Conservation (phyloP, 257 asterid species). For the Nicotiana paniculata region DNA sequence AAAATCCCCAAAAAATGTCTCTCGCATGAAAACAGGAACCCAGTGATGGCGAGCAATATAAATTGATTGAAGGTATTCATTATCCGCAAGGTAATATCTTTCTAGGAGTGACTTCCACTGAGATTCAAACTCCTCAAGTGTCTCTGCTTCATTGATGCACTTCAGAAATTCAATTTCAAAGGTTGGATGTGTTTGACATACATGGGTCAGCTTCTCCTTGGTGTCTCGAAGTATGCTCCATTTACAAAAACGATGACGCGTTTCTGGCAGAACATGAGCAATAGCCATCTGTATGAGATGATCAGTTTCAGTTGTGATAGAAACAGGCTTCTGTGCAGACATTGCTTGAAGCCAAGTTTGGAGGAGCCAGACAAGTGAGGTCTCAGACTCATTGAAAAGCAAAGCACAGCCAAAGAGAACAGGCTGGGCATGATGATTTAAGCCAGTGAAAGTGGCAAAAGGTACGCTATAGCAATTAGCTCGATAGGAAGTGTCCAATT, state of each 20-base stretch:
- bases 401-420: conserved; percentile 77
- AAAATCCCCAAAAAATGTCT: conserved; percentile 70
- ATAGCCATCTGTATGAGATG: conserved; percentile 55
- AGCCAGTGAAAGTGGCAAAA: conserved; percentile 62
- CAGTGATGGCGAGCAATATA: conserved; percentile 62
- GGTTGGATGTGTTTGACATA: conserved; percentile 39
- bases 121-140: conserved; percentile 71
- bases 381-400: conserved; percentile 51
- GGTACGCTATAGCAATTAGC: conserved; percentile 41
- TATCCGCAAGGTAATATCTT: conserved; percentile 43
- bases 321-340: conserved; percentile 53
- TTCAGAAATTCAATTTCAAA: conserved; percentile 58
- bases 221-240: conserved; percentile 68
- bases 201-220: conserved; percentile 48
- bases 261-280: conserved; percentile 50
- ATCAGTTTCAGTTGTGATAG: conserved; percentile 63
- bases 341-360: conserved; percentile 69
- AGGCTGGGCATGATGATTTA: conserved; percentile 85
- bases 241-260: conserved; percentile 57
- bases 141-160: conserved; percentile 55
- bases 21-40: conserved; percentile 68
- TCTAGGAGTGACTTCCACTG: conserved; percentile 51
- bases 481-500: conserved; percentile 49
- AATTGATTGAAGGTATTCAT: conserved; percentile 69
- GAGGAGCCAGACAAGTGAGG: conserved; percentile 62